These are phyloP conservation scores for Clonostachys rosea DNA, from an alignment of 2,329 filamentous ascomycete genomes.

Conservation along the genomic window DNA sequence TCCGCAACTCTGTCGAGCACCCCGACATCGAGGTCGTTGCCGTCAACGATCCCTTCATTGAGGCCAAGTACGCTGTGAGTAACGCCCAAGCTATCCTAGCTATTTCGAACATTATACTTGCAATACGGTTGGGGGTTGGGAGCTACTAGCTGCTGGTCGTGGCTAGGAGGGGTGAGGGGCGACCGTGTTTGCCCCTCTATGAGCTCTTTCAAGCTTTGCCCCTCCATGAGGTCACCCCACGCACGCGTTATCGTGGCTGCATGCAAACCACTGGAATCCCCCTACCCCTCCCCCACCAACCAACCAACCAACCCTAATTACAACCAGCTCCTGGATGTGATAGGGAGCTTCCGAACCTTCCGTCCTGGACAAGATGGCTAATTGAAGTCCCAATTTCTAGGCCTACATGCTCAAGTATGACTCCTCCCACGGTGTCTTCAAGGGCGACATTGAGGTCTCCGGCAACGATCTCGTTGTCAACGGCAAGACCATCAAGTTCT, in stretches of 20 bases:
- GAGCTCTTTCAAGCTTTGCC: constrained; percentile 1
- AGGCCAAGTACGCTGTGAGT: constrained; percentile 94
- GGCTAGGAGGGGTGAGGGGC: too few species aligned
- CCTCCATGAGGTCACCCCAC: constrained; percentile 1
- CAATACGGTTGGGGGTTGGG: background rate
- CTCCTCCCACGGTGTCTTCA: constrained; percentile 94
- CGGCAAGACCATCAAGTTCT: constrained; percentile 94
- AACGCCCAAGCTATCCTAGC: constrained; percentile 2
- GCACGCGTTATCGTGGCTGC: too few species aligned
- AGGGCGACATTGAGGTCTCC: constrained; percentile 77
- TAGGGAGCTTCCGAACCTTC: too few species aligned
- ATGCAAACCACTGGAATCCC: too few species aligned
- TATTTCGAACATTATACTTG: constrained; percentile 1
- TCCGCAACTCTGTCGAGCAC: constrained; percentile 95
- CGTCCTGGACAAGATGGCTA: too few species aligned
- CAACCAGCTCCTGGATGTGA: too few species aligned
- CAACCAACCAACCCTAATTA: too few species aligned
- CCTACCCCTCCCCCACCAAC: too few species aligned
- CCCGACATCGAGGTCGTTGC: constrained; percentile 87
- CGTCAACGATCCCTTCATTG: constrained; percentile 99
- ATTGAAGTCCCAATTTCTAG: constrained; percentile 34
- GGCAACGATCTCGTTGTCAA: constrained; percentile 76
- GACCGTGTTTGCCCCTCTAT: constrained; percentile 6
- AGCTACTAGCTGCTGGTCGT: too few species aligned
- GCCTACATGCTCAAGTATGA: constrained; percentile 99